Evolutionary conservation across 2,329 filamentous ascomycete genomes (phyloP), one percentile per base, ranked within the genome.

Genomic region (Pseudopithomyces chartarum): DNA sequence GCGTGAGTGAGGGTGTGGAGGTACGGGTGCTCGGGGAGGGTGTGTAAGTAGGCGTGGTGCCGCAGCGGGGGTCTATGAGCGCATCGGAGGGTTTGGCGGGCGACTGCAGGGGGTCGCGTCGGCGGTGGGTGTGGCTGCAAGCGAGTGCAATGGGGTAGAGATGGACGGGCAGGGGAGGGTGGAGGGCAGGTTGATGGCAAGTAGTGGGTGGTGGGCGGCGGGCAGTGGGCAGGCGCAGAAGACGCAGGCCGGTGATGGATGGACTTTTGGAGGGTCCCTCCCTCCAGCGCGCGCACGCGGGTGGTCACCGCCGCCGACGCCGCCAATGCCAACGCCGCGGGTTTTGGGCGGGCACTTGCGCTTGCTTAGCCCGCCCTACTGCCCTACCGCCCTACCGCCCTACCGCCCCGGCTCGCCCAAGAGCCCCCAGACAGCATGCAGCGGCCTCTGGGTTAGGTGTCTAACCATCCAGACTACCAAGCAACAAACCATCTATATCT

Each of bases 11-110:
- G 26, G 4, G 26, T 29, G 26, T 29, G 26, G 26, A 8, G 5
- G 26, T 29, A 29, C 8, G 26, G 26, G 8, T 29, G 26, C 26
- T 4, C 8, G 8, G 58, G 29, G 54, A 54, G 22, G 59, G 42
- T 19, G 3, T 33, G 23, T 1, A 44, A 13, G 19, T 19, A 34
- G 42, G 44, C 52, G 34, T 38, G 32, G 40, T 53, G 40, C 34
- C 48, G 48, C 48, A 29, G 48, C n/a, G 48, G 48, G 48, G 36
- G 26, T n/a, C 38, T 42, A 51, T 42, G 40, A 53, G 40, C 34
- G 42, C 43, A 44, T 46, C 50, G 40, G 40, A 42, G 34, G 19
- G 26, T 19, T 19, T 32, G 48, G 48, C 17, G 40, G 22, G 45
- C 52, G 52, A 43, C 44, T 26, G 52, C 33, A 36, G 6, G 38